Percentiles rank a stretch among this genome's conserved stretches.
phyloP scores from a whole-genome alignment of 1,284 basidiomycete species.

The Ceraceosorus bombacis region DNA sequence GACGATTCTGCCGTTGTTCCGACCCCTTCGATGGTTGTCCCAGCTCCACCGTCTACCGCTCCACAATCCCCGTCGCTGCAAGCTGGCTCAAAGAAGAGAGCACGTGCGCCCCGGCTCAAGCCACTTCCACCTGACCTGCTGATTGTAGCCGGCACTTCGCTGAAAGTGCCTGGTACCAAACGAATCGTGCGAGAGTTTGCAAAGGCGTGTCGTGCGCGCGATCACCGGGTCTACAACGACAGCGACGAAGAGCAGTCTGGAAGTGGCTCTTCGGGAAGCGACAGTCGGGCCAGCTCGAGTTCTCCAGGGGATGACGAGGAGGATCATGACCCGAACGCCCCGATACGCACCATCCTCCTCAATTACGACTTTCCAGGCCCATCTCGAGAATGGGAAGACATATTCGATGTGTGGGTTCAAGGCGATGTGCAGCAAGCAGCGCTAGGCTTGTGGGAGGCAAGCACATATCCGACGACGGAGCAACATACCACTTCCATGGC shows the following conservation, averaged over 20 bases:
- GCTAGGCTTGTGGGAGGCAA: slow-evolving; percentile 27
- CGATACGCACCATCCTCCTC: slow-evolving; percentile 69
- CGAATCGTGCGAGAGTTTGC: slow-evolving; percentile 90
- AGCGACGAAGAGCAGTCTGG: slow-evolving; percentile 14
- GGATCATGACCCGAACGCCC: slow-evolving; percentile 25
- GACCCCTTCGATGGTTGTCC: neutral
- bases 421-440: slow-evolving; percentile 67
- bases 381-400: slow-evolving; percentile 75
- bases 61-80: neutral
- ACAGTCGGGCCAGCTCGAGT: neutral
- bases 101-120: slow-evolving; percentile 32
- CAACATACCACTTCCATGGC: neutral
- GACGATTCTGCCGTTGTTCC: neutral
- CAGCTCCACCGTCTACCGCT: neutral
- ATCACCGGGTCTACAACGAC: slow-evolving; percentile 14
- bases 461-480: slow-evolving; percentile 1
- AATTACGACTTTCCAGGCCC: slow-evolving; percentile 84
- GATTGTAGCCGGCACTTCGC: slow-evolving; percentile 89
- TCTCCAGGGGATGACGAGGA: slow-evolving; percentile 21
- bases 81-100: slow-evolving; percentile 10
- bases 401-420: slow-evolving; percentile 84
- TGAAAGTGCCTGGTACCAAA: slow-evolving; percentile 89
- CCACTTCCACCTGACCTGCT: slow-evolving; percentile 68
- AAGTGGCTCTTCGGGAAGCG: slow-evolving; percentile 40
- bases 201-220: slow-evolving; percentile 61